Base-by-base conservation (phyloP, 1,284 basidiomycete species). In the Mycosarcoma mackinlayi region DNA sequence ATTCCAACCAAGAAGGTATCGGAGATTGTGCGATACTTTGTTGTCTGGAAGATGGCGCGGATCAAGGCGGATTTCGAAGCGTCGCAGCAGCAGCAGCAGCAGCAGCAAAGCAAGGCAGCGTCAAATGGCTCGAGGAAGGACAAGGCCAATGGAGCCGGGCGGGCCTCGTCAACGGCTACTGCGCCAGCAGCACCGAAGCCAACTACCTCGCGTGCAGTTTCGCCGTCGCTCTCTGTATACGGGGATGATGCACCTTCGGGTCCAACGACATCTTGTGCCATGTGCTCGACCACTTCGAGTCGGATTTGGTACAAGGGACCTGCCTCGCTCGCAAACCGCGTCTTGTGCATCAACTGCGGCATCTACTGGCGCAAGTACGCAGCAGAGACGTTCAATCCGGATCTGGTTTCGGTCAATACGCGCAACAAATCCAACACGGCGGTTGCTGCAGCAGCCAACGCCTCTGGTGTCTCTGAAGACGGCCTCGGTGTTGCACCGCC, bases 1-100 rank as follows among this genome's bases (percentile, higher is more conserved):
- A 86, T 94, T 30, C 87, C 87, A 6, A 87, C 88, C 6, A 86
- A 91, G 49, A 86, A 88, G 2, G 87, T 91, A 73, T 85, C 87
- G 16, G 92, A 93, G 76, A 88, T 92, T 14, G 91, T 94, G 25
- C 88, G 92, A 14, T 92, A 89, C 83, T 93, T 92, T 76, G 90
- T 89, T 7, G 88, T 87, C 51, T 93, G 92, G 92, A 93, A 93
- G 85, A 91, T 88, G 90, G 56, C 59, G 45, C 48, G 69, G 7
- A 52, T 74, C 40, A 70, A 63, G 37, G 62, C 70, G 11, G 56
- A 58, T 23, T 48, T 71, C 11, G 59, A 69, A 25, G 72, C 71
- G 1, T 25, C 19, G 10, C 57, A 59, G 25, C 48, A 40, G 23
- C 48, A 40, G 19, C 49, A 56, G 30, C 56, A 55, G 28, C 48